Evolutionary conservation across 2,329 filamentous ascomycete genomes (phyloP).

Genomic region (Colletotrichum sp.): DNA sequence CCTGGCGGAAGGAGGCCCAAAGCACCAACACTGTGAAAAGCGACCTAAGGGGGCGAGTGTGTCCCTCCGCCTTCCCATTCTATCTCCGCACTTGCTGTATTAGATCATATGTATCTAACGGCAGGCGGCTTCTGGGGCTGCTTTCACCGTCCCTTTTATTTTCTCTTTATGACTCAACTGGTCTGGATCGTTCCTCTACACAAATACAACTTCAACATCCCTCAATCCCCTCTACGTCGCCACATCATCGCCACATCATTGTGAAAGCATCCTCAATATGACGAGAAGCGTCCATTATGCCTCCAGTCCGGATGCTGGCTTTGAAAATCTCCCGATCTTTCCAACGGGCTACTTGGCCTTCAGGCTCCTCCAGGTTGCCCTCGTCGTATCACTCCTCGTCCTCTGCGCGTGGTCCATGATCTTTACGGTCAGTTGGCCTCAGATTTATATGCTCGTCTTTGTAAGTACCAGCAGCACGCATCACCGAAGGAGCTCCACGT

Average conservation of each 20-base stretch:
- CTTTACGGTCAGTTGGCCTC: too few species aligned
- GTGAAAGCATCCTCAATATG: neutral
- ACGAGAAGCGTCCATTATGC: neutral
- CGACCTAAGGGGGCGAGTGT: neutral
- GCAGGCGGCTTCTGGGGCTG: neutral
- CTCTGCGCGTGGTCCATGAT: slow-evolving; percentile 40
- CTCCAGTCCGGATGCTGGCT: neutral
- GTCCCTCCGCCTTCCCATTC: neutral
- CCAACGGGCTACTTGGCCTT: neutral
- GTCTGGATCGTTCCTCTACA: neutral
- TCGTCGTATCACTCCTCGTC: slow-evolving; percentile 50
- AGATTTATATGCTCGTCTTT: slow-evolving; percentile 34
- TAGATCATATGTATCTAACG: neutral
- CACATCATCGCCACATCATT: neutral
- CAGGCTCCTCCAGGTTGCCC: slow-evolving; percentile 42
- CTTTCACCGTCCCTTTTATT: neutral
- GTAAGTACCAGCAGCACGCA: slow-evolving; percentile 35
- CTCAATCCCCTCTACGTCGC: neutral
- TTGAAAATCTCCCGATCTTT: neutral
- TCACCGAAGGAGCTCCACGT: neutral
- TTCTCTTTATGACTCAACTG: too few species aligned
- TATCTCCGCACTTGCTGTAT: neutral
- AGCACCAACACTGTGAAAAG: neutral
- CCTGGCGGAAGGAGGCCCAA: neutral
- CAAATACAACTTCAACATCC: neutral